Conservation (phyloP, 176 grass and related monocot species). For the Tillandsia fasciculata region DNA sequence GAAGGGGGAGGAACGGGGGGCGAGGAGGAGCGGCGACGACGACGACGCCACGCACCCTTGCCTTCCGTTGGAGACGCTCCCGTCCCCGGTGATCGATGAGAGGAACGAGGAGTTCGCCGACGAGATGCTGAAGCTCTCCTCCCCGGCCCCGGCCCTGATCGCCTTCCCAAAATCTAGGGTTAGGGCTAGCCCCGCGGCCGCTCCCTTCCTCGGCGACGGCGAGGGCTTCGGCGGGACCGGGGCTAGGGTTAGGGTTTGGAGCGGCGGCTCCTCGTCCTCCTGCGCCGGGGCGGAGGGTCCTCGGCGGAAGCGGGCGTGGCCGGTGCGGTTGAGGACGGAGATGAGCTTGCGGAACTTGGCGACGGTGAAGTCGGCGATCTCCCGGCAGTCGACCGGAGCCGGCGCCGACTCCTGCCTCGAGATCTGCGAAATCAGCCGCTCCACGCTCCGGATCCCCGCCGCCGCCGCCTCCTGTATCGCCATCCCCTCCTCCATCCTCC, state of each 20-base stretch:
- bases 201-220: neutral
- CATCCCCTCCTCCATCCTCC: slow-evolving; percentile 51
- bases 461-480: slow-evolving; percentile 69
- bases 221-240: slow-evolving; percentile 13
- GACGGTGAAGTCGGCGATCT: slow-evolving; percentile 71
- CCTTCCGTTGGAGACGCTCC: slow-evolving; percentile 67
- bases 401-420: neutral
- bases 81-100: slow-evolving; percentile 59
- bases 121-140: slow-evolving; percentile 38
- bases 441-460: slow-evolving; percentile 57
- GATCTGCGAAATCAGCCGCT: slow-evolving; percentile 59
- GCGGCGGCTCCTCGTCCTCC: neutral
- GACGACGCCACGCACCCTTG: slow-evolving; percentile 4
- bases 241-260: neutral
- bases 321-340: slow-evolving; percentile 72
- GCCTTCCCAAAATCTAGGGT: slow-evolving; percentile 42
- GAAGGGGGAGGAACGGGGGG: slow-evolving; percentile 11
- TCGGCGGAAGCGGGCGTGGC: slow-evolving; percentile 77
- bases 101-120: slow-evolving; percentile 65
- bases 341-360: slow-evolving; percentile 91
- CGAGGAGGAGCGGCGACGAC: slow-evolving; percentile 1
- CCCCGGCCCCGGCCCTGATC: neutral
- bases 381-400: slow-evolving; percentile 34
- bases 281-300: slow-evolving; percentile 34
- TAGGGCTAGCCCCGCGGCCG: slow-evolving; percentile 4